A percentile compares a stretch with the other conserved stretches of the same genome.
Evolutionary conservation across 2,329 filamentous ascomycete species (phyloP).

Genomic region (Colletotrichum navitas): DNA sequence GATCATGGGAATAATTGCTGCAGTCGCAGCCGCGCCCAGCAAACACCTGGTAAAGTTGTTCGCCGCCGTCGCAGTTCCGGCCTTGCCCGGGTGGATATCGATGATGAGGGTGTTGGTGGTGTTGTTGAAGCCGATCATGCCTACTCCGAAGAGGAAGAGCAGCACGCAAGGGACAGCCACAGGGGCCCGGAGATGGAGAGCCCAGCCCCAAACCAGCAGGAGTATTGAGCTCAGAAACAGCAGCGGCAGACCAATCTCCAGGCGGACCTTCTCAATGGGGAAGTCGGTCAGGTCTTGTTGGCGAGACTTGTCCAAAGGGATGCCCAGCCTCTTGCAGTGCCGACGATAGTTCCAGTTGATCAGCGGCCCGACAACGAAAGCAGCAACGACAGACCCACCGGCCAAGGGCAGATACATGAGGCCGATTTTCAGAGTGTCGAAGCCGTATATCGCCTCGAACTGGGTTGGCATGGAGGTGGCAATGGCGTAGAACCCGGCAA

Average conservation of each 20-base stretch:
- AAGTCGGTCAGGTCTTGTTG: conserved; percentile 63
- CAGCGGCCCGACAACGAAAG: conserved; percentile 62
- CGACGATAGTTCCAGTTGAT: conserved; percentile 78
- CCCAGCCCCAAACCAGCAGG: conserved; percentile 66
- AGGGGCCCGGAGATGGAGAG: conserved; percentile 56
- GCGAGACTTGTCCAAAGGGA: conserved; percentile 66
- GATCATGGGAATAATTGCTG: conserved; percentile 65
- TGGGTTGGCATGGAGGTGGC: conserved; percentile 59
- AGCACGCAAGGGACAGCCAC: conserved; percentile 62
- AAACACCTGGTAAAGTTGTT: conserved; percentile 69
- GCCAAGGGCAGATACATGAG: conserved; percentile 67
- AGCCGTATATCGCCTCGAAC: conserved; percentile 67
- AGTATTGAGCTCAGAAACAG: conserved; percentile 62
- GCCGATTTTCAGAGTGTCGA: conserved; percentile 67
- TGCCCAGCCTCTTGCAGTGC: conserved; percentile 65
- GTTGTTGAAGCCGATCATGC: conserved; percentile 68
- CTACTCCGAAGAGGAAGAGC: conserved; percentile 60
- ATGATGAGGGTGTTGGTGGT: conserved; percentile 65
- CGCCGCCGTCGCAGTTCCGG: conserved; percentile 67
- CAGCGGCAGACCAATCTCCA: conserved; percentile 64
- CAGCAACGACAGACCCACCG: conserved; percentile 61
- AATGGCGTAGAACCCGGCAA: conserved; percentile 64
- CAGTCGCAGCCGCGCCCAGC: conserved; percentile 65
- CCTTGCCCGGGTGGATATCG: conserved; percentile 66
- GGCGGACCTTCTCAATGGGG: conserved; percentile 64